phyloP scores from a whole-genome alignment of 148 eudicot species.

The Gaultheria prostrata region DNA sequence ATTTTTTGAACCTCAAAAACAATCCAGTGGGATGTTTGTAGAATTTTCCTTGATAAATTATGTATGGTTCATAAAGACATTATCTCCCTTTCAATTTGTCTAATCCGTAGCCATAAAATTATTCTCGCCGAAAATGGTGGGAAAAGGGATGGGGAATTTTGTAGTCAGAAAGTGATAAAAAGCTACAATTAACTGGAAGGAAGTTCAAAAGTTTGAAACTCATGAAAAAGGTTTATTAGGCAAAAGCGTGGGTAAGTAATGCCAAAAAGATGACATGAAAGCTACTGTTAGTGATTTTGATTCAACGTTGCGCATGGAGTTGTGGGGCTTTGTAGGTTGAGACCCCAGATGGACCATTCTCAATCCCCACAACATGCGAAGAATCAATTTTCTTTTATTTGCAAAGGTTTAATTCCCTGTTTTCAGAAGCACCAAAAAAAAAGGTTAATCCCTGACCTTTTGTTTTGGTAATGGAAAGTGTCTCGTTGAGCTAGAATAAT shows the following conservation, averaged over 20 bases:
- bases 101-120: background rate
- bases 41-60: too few species aligned
- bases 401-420: too few species aligned
- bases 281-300: too few species aligned
- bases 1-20: too few species aligned
- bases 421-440: too few species aligned
- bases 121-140: background rate
- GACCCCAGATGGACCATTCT: background rate
- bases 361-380: background rate
- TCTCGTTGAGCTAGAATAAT: too few species aligned
- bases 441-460: too few species aligned
- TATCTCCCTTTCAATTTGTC: background rate
- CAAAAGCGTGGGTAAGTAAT: background rate
- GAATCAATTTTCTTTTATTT: background rate
- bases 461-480: too few species aligned
- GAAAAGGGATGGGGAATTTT: background rate
- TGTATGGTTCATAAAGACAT: background rate
- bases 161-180: background rate
- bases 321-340: background rate
- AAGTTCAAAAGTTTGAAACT: background rate
- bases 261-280: background rate
- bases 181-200: background rate
- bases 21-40: too few species aligned
- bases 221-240: background rate
- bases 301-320: background rate